phyloP scores from a whole-genome alignment of 2,329 filamentous ascomycete species.

The Leptographium radiaticola region DNA sequence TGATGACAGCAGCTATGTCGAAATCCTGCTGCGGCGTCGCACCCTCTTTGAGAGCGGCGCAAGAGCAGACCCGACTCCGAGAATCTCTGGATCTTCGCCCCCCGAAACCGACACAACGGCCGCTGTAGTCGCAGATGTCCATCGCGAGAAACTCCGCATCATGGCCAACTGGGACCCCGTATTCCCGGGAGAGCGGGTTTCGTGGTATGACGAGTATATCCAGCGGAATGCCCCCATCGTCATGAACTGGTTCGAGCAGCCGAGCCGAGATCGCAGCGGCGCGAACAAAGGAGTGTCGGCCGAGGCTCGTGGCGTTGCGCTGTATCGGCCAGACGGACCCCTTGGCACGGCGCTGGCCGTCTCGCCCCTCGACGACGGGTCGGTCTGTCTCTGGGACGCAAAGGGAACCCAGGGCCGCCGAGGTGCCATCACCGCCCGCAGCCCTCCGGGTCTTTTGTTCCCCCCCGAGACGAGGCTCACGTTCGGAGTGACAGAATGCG shows the following conservation, averaged over 20 bases:
- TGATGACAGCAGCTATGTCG: slow-evolving; percentile 52
- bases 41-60: slow-evolving; percentile 17
- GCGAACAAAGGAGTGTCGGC: slow-evolving; percentile 26
- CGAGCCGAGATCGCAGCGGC: slow-evolving; percentile 19
- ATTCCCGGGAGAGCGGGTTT: slow-evolving; percentile 55
- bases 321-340: slow-evolving; percentile 43
- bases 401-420: slow-evolving; percentile 38
- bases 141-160: slow-evolving; percentile 38
- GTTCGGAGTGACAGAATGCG: slow-evolving; percentile 63
- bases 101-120: background rate
- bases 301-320: slow-evolving; percentile 61
- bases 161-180: slow-evolving; percentile 75
- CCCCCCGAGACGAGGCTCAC: slow-evolving; percentile 39
- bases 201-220: slow-evolving; percentile 85
- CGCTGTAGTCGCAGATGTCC: background rate
- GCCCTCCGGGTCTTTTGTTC: slow-evolving; percentile 53
- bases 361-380: slow-evolving; percentile 73
- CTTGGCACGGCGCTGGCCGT: slow-evolving; percentile 44
- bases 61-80: slow-evolving; percentile 12
- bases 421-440: slow-evolving; percentile 54
- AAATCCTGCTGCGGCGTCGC: slow-evolving; percentile 28
- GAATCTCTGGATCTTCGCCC: background rate
- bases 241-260: slow-evolving; percentile 64
- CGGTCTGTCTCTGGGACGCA: slow-evolving; percentile 77
- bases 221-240: slow-evolving; percentile 64